Percentiles rank a stretch among this genome's conserved stretches.
These are phyloP conservation scores for Colletotrichum echinochloae DNA, from an alignment of 2,329 filamentous ascomycete species.

Conservation along the genomic window DNA sequence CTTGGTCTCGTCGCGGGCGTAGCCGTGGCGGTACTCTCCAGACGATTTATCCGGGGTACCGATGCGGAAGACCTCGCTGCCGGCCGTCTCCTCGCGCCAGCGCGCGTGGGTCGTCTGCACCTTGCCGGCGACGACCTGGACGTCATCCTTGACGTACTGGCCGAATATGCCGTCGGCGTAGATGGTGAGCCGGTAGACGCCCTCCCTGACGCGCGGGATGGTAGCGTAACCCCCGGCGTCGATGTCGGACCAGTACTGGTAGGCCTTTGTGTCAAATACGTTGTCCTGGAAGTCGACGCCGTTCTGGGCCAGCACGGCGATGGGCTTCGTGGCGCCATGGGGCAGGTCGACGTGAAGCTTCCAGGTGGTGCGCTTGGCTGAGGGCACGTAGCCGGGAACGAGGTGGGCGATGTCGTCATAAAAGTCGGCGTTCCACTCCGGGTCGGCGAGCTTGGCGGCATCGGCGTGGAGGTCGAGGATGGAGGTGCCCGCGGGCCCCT, in stretches of 20 bases:
- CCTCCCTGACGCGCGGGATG: constrained; percentile 65
- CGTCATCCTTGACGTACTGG: constrained; percentile 65
- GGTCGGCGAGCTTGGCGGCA: constrained; percentile 62
- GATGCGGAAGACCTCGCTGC: constrained; percentile 71
- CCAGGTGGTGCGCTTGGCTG: constrained; percentile 62
- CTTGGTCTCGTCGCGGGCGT: constrained; percentile 57
- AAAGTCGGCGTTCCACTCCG: constrained; percentile 68
- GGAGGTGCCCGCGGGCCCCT: constrained; percentile 58
- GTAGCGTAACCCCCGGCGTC: constrained; percentile 56
- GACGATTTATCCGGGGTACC: constrained; percentile 70
- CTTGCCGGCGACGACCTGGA: constrained; percentile 55
- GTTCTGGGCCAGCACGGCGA: constrained; percentile 64
- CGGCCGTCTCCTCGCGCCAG: constrained; percentile 68
- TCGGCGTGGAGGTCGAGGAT: constrained; percentile 64
- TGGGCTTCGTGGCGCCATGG: constrained; percentile 57
- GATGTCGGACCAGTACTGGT: constrained; percentile 69
- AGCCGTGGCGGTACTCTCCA: constrained; percentile 70
- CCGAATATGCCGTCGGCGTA: constrained; percentile 74
- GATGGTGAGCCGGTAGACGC: constrained; percentile 71
- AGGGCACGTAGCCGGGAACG: constrained; percentile 69
- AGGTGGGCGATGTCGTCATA: constrained; percentile 72
- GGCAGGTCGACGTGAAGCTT: constrained; percentile 65
- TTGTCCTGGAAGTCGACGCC: constrained; percentile 70
- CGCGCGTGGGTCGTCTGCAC: constrained; percentile 53
- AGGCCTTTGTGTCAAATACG: constrained; percentile 58